phyloP scores from a whole-genome alignment of 2,329 filamentous ascomycete species.

The Cercospora sp. region DNA sequence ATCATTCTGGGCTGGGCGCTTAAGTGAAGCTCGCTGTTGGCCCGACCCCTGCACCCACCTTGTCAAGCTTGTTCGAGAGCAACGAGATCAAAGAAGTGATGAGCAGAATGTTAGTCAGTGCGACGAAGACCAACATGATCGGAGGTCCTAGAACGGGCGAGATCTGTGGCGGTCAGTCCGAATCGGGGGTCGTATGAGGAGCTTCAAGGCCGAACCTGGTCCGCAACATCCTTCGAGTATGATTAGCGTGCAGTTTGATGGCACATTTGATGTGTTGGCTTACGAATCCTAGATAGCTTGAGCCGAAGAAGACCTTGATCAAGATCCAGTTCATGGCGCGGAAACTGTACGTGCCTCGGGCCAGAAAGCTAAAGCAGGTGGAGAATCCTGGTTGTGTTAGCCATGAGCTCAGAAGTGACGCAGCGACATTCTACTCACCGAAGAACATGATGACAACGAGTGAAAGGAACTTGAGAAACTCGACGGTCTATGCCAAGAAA shows the following conservation, averaged over 20 bases:
- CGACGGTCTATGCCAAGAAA: slow-evolving; percentile 60
- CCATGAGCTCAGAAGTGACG: background rate
- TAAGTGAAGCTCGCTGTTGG: slow-evolving; percentile 20
- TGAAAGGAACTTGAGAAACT: slow-evolving; percentile 80
- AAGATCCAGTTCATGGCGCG: slow-evolving; percentile 65
- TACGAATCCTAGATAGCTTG: slow-evolving; percentile 71
- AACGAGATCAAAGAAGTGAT: slow-evolving; percentile 61
- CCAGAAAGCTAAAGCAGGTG: slow-evolving; percentile 79
- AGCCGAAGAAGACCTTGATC: slow-evolving; percentile 72
- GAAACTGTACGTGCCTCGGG: slow-evolving; percentile 66
- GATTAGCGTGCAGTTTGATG: slow-evolving; percentile 15
- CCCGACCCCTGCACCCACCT: slow-evolving; percentile 23
- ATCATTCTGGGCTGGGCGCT: slow-evolving; percentile 33
- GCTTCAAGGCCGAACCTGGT: slow-evolving; percentile 42
- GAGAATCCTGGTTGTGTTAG: slow-evolving; percentile 63
- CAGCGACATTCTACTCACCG: slow-evolving; percentile 47
- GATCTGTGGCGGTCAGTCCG: slow-evolving; percentile 31
- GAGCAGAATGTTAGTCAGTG: slow-evolving; percentile 72
- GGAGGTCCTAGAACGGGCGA: slow-evolving; percentile 55
- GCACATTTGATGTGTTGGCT: slow-evolving; percentile 37
- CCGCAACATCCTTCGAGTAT: slow-evolving; percentile 46
- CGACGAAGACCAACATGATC: slow-evolving; percentile 70
- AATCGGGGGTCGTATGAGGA: slow-evolving; percentile 10
- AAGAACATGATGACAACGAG: slow-evolving; percentile 80
- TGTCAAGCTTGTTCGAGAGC: slow-evolving; percentile 29